Conservation (phyloP, 208 protist genomes). For the Trypanosoma vivax region DNA sequence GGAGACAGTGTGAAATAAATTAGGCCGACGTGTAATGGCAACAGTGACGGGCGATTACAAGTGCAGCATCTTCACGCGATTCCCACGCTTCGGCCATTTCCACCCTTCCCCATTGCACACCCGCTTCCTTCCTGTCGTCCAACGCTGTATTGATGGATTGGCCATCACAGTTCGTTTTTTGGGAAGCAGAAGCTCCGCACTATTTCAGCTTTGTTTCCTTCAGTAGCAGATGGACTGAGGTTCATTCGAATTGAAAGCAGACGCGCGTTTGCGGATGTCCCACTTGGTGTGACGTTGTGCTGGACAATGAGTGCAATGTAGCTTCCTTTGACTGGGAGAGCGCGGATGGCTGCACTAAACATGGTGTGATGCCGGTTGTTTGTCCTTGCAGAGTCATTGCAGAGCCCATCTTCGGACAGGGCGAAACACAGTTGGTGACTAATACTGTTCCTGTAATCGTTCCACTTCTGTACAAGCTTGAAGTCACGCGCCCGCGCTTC, state of each 20-base stretch:
- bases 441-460: slow-evolving; percentile 19
- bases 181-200: slow-evolving; percentile 21
- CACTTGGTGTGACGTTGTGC: slow-evolving; percentile 1
- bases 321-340: not conserved
- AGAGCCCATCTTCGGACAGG: slow-evolving; percentile 15
- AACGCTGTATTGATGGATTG: not conserved
- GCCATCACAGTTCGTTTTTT: slow-evolving; percentile 13
- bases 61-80: too few relatives aligned
- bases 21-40: too few relatives aligned
- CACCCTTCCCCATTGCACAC: not conserved
- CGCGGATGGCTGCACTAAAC: slow-evolving; percentile 8
- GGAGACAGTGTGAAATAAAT: too few relatives aligned
- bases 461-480: slow-evolving; percentile 5
- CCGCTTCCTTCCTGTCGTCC: not conserved
- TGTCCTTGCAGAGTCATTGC: not conserved
- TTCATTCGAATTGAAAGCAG: slow-evolving; percentile 16
- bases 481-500: not conserved
- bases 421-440: slow-evolving; percentile 8
- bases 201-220: slow-evolving; percentile 2
- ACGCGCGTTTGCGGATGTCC: slow-evolving; percentile 11
- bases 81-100: not conserved
- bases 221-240: not conserved
- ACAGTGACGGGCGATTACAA: too few relatives aligned
- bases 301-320: slow-evolving; percentile 12
- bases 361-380: not conserved